Evolutionary conservation across 306 rosid species (phyloP).

Genomic region (Quercus glauca): DNA sequence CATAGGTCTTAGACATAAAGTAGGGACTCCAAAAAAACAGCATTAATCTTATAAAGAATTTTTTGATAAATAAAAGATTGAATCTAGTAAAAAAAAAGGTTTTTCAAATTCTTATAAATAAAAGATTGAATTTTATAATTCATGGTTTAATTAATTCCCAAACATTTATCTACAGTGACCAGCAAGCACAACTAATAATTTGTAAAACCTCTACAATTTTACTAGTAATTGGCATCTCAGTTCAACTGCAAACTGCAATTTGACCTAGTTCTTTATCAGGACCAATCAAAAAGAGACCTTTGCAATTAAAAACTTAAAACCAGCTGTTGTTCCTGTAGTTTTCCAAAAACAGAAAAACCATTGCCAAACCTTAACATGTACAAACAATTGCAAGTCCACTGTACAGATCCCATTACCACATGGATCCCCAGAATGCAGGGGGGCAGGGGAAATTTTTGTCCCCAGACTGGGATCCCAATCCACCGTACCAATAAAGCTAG

Average conservation of each 20-base stretch:
- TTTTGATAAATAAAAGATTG: too few species aligned
- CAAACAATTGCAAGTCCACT: too few species aligned
- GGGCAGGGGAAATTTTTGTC: too few species aligned
- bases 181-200: background rate
- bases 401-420: too few species aligned
- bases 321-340: background rate
- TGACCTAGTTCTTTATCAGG: background rate
- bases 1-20: too few species aligned
- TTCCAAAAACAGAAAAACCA: background rate
- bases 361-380: too few species aligned
- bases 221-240: background rate
- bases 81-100: background rate
- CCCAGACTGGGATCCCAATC: too few species aligned
- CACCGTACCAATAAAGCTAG: too few species aligned
- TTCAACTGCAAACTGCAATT: background rate
- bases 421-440: too few species aligned
- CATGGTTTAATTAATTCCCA: background rate
- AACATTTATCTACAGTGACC: background rate
- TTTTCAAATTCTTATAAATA: too few species aligned
- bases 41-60: background rate
- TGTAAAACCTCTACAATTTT: background rate
- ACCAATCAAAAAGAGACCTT: background rate
- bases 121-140: background rate
- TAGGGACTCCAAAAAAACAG: background rate
- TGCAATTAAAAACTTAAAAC: background rate